A percentile compares a stretch with the other conserved stretches of the same genome.
phyloP scores from a whole-genome alignment of 495 filamentous ascomycete genomes.

The Talaromyces proteolyticus region DNA sequence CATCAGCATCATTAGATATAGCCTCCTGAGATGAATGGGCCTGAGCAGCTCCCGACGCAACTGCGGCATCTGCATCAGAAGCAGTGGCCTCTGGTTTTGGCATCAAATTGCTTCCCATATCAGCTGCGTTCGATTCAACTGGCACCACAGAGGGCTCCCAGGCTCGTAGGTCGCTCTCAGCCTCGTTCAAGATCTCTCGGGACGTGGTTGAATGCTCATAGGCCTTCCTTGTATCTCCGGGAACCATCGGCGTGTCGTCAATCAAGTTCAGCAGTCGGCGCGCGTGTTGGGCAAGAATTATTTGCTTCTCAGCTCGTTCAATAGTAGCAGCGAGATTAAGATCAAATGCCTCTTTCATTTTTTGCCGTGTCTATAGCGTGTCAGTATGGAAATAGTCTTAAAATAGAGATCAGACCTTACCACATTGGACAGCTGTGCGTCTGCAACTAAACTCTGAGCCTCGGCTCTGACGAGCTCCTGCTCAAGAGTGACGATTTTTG shows the following conservation, averaged over 20 bases:
- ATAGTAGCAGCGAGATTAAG: conserved; percentile 80
- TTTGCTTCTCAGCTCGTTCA: conserved; percentile 94
- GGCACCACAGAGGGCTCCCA: conserved; percentile 63
- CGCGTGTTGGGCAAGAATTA: conserved; percentile 84
- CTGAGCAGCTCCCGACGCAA: background rate
- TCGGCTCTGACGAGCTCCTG: conserved; percentile 94
- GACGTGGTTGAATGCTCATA: conserved; percentile 63
- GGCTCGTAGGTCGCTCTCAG: conserved; percentile 75
- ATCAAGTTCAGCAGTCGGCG: conserved; percentile 78
- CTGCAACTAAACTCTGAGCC: conserved; percentile 91
- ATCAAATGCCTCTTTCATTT: conserved; percentile 90
- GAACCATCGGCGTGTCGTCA: conserved; percentile 88
- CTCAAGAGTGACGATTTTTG: conserved; percentile 74
- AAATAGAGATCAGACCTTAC: conserved; percentile 40
- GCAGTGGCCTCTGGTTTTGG: conserved; percentile 6
- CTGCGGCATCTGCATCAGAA: conserved; percentile 1
- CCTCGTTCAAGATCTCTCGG: conserved; percentile 83
- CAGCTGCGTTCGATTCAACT: conserved; percentile 30
- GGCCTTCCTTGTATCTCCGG: conserved; percentile 64
- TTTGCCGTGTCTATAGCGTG: conserved; percentile 66
- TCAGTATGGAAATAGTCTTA: background rate
- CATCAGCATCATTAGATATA: background rate
- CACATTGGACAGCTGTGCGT: conserved; percentile 93
- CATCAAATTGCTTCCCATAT: conserved; percentile 16
- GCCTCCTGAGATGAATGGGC: background rate